These are phyloP conservation scores for Magnusiomyces sp. DNA, from an alignment of 1,139 yeast species.

Conservation along the genomic window DNA sequence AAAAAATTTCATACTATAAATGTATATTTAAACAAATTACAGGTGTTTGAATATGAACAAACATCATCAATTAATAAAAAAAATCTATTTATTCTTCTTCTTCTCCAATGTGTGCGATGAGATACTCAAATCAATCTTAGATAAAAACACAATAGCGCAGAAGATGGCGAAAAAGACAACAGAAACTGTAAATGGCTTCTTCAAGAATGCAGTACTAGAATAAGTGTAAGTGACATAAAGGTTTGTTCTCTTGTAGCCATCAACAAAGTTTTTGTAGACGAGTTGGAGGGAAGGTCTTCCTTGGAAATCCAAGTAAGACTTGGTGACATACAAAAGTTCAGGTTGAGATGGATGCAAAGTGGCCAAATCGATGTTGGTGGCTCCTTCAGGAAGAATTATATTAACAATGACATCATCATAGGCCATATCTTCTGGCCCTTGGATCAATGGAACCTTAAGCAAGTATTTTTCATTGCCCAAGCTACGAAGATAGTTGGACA, in stretches of 20 bases:
- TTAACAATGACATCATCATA: constrained; percentile 56
- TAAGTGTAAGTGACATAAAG: constrained; percentile 58
- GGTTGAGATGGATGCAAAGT: constrained; percentile 26
- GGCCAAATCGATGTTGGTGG: constrained; percentile 34
- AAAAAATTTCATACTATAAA: too few species aligned
- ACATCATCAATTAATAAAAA: too few species aligned
- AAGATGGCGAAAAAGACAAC: constrained; percentile 57
- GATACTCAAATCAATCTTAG: constrained; percentile 34
- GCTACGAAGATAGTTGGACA: constrained; percentile 43
- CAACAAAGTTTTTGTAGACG: constrained; percentile 55
- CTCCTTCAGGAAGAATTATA: constrained; percentile 83
- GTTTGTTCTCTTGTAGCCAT: constrained; percentile 53
- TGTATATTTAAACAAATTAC: too few species aligned
- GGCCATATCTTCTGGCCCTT: constrained; percentile 56
- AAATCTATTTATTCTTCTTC: constrained; percentile 1
- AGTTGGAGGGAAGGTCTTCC: constrained; percentile 80
- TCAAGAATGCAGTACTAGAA: constrained; percentile 43
- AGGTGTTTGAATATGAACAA: too few species aligned
- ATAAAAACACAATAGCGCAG: constrained; percentile 46
- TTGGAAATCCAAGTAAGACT: constrained; percentile 58
- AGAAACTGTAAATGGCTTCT: constrained; percentile 62
- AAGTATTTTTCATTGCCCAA: constrained; percentile 46
- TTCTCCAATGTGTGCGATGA: constrained; percentile 5
- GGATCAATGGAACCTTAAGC: constrained; percentile 61
- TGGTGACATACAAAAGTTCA: constrained; percentile 33